Percentiles rank a stretch among this genome's conserved stretches.
phyloP scores from a whole-genome alignment of 2,329 filamentous ascomycete genomes.

The Xylariaceae sp. region DNA sequence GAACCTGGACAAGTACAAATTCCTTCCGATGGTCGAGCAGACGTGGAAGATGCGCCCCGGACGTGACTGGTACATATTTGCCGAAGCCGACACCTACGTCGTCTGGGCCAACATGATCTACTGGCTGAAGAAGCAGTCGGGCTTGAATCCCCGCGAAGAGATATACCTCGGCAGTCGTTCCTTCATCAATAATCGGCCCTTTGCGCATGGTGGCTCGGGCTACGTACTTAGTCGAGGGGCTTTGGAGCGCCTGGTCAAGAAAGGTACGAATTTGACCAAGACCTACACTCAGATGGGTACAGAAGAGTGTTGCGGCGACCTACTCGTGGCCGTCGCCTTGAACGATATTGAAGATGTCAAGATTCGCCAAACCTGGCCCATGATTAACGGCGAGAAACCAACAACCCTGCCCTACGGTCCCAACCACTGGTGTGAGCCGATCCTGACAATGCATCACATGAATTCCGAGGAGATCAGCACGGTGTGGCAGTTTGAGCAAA shows the following conservation, averaged over 20 bases:
- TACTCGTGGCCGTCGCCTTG: conserved; percentile 45
- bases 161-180: conserved; percentile 49
- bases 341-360: conserved; percentile 40
- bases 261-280: conserved; percentile 39
- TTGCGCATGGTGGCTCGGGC: conserved; percentile 55
- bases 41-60: conserved; percentile 50
- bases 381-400: conserved; percentile 53
- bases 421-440: conserved; percentile 51
- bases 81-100: conserved; percentile 54
- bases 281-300: conserved; percentile 44
- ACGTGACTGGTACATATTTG: conserved; percentile 55
- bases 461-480: conserved; percentile 46
- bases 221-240: conserved; percentile 50
- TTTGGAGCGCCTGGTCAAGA: conserved; percentile 43
- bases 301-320: conserved; percentile 47
- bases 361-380: conserved; percentile 43
- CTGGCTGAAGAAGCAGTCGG: conserved; percentile 41
- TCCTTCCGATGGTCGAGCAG: conserved; percentile 52
- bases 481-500: conserved; percentile 51
- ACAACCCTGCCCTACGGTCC: conserved; percentile 44
- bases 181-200: conserved; percentile 41
- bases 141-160: conserved; percentile 39
- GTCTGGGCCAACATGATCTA: conserved; percentile 50
- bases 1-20: conserved; percentile 58
- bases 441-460: conserved; percentile 54